phyloP scores from a whole-genome alignment of 2,329 filamentous ascomycete genomes.

The Neocucurbitaria cava region DNA sequence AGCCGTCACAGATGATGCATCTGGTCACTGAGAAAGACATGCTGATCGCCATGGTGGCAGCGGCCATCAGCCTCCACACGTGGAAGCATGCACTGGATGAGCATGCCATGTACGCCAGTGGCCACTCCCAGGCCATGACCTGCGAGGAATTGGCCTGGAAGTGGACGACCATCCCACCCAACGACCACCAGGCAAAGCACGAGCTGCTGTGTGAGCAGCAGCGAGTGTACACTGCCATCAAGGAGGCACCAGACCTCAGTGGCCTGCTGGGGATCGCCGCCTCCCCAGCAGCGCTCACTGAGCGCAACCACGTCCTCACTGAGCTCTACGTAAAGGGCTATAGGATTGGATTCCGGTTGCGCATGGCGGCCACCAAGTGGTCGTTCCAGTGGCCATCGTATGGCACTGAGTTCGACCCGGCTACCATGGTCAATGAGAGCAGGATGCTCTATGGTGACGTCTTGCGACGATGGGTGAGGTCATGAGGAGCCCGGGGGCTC shows the following conservation, averaged over 20 bases:
- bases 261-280: constrained; percentile 8
- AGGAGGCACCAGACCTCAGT: background rate
- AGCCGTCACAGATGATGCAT: constrained; percentile 7
- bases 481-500: constrained; percentile 11
- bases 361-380: constrained; percentile 24
- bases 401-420: constrained; percentile 12
- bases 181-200: constrained; percentile 10
- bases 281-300: background rate
- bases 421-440: constrained; percentile 26
- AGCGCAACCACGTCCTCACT: constrained; percentile 15
- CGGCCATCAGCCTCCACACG: constrained; percentile 17
- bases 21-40: constrained; percentile 18
- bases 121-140: constrained; percentile 6
- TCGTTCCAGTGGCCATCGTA: constrained; percentile 16
- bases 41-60: constrained; percentile 17
- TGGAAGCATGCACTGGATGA: constrained; percentile 19
- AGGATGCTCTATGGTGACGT: constrained; percentile 20
- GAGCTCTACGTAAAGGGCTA: constrained; percentile 30
- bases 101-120: constrained; percentile 14
- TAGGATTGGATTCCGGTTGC: constrained; percentile 29
- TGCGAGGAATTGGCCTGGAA: constrained; percentile 10
- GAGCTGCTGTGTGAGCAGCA: constrained; percentile 15
- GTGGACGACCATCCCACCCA: constrained; percentile 2
- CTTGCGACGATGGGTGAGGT: constrained; percentile 16
- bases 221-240: constrained; percentile 21